phyloP scores from a whole-genome alignment of 768 basidiomycete species.

The Naematelia aurantialba region DNA sequence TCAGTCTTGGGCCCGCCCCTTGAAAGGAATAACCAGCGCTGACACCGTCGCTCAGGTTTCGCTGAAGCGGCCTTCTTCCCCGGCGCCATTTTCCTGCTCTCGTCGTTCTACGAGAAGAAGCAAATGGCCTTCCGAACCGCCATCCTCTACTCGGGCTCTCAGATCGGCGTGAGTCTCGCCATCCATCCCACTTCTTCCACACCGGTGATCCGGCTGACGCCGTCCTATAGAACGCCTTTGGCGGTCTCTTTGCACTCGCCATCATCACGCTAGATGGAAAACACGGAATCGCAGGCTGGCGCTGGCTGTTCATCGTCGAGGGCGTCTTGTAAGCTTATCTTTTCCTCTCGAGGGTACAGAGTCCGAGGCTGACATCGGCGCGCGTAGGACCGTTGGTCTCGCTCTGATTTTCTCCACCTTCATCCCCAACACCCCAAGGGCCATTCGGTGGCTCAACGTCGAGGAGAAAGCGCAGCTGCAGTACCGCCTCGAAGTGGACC shows the following conservation, averaged over 20 bases:
- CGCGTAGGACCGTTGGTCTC: constrained; percentile 18
- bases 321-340: no score
- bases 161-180: constrained; percentile 21
- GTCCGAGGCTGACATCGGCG: constrained; percentile 3
- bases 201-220: neutral
- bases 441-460: constrained; percentile 64
- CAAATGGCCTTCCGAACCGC: constrained; percentile 38
- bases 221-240: constrained; percentile 35
- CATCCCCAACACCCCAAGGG: constrained; percentile 70
- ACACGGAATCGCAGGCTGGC: constrained; percentile 47
- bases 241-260: constrained; percentile 42
- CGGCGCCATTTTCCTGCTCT: constrained; percentile 42
- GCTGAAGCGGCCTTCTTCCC: constrained; percentile 43
- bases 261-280: constrained; percentile 37
- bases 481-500: constrained; percentile 39
- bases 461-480: constrained; percentile 32
- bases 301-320: constrained; percentile 45
- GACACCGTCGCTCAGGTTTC: constrained; percentile 13
- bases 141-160: constrained; percentile 37
- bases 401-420: constrained; percentile 33
- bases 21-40: no score
- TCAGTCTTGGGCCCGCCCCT: constrained; percentile 9
- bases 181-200: no score
- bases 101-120: constrained; percentile 36
- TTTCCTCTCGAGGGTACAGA: no score